Percentiles rank a stretch among this genome's conserved stretches.
Evolutionary conservation across 306 rosid genomes (phyloP).

Genomic region (Parietaria judaica): DNA sequence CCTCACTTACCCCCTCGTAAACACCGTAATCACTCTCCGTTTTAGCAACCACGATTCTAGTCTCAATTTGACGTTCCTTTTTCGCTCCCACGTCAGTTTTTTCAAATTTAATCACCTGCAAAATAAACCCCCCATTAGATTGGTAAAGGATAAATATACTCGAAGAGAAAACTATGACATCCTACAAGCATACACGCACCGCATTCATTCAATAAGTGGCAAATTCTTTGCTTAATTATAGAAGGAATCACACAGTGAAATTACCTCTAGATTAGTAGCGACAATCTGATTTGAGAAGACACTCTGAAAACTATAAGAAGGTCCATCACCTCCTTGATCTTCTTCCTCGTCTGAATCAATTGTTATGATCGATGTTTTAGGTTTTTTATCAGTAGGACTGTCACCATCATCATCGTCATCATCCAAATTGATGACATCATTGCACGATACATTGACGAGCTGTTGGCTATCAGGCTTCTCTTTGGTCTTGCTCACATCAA

Average conservation of each 20-base stretch:
- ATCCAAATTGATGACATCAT: conserved; percentile 45
- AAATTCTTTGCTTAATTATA: not conserved
- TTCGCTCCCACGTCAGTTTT: no score
- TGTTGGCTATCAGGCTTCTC: conserved; percentile 14
- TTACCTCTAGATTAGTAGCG: conserved; percentile 37
- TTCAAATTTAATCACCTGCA: no score
- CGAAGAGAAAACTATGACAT: conserved; percentile 7
- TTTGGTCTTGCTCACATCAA: conserved; percentile 20
- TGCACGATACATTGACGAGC: conserved; percentile 11
- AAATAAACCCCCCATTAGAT: no score
- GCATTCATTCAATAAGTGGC: not conserved
- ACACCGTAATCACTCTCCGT: conserved; percentile 41
- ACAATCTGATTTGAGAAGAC: conserved; percentile 32
- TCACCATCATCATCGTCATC: conserved; percentile 11
- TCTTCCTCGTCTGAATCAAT: conserved; percentile 88
- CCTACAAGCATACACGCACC: not conserved
- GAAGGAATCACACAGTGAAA: conserved; percentile 13
- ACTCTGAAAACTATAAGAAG: conserved; percentile 34
- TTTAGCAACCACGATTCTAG: not conserved
- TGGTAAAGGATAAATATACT: not conserved
- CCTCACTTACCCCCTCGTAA: conserved; percentile 59
- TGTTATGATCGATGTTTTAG: conserved; percentile 32
- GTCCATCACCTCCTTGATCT: conserved; percentile 24
- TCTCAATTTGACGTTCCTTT: no score
- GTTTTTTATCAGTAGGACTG: conserved; percentile 10